These are phyloP conservation scores for Ceratocystis papillata DNA, from an alignment of 2,329 filamentous ascomycete genomes.

Conservation along the genomic window DNA sequence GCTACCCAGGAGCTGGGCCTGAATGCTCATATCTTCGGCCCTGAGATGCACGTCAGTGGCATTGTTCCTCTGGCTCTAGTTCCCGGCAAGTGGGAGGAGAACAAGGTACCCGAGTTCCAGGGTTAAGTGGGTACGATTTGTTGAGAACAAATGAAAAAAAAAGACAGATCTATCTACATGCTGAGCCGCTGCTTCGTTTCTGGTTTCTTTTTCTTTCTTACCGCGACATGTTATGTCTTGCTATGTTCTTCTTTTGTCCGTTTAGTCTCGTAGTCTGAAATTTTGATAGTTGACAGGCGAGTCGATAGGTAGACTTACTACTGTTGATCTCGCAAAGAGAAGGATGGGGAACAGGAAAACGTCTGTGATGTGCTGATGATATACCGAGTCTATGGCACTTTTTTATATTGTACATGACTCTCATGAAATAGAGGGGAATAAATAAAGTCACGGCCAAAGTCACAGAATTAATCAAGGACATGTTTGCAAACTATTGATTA, in stretches of 20 bases:
- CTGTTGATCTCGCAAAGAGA: no score
- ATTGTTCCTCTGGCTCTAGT: constrained; percentile 86
- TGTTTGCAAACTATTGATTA: constrained; percentile 4
- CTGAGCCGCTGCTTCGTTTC: constrained; percentile 13
- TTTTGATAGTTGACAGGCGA: neutral
- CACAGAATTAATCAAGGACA: neutral
- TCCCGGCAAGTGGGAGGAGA: constrained; percentile 52
- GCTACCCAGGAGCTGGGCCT: constrained; percentile 89
- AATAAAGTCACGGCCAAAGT: no score
- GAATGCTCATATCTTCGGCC: constrained; percentile 52
- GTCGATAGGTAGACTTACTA: neutral
- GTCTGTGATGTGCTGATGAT: neutral
- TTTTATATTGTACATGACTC: no score
- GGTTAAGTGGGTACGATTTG: constrained; percentile 34
- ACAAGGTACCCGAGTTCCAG: constrained; percentile 51
- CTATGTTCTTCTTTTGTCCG: constrained; percentile 8
- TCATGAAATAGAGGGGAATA: neutral
- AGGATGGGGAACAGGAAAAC: no score
- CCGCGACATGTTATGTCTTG: neutral
- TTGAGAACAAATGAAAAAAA: constrained; percentile 21
- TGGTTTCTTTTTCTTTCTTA: constrained; percentile 7
- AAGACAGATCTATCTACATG: constrained; percentile 15
- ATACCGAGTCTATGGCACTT: neutral
- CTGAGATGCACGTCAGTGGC: constrained; percentile 92
- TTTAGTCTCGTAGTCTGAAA: neutral